Evolutionary conservation across 805 yeast species (phyloP).

Genomic region (Starmerella sp.): DNA sequence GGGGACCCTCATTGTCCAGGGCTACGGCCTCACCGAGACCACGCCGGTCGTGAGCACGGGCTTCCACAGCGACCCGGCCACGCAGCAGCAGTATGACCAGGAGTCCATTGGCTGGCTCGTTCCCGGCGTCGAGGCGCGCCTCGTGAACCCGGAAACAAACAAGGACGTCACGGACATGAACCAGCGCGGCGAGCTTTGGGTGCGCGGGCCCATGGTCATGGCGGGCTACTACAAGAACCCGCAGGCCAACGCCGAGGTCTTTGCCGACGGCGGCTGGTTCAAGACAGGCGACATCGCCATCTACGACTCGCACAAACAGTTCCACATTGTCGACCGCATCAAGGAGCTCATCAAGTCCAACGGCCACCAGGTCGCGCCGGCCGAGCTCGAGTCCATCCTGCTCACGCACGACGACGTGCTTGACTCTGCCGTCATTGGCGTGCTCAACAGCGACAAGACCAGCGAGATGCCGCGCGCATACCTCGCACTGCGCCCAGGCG

Average conservation of each 20-base stretch:
- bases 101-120: conserved; percentile 39
- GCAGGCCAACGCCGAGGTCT: conserved; percentile 37
- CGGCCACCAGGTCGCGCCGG: conserved; percentile 90
- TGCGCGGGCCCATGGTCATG: conserved; percentile 49
- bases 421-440: conserved; percentile 86
- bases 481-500: conserved; percentile 23
- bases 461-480: conserved; percentile 48
- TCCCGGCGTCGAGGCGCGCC: conserved; percentile 41
- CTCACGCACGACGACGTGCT: conserved; percentile 64
- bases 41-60: conserved; percentile 42
- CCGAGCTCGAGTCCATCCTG: conserved; percentile 82
- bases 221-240: conserved; percentile 39
- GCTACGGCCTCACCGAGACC: conserved; percentile 48
- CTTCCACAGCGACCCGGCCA: conserved; percentile 29
- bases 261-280: conserved; percentile 41
- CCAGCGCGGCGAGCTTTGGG: conserved; percentile 42
- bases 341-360: conserved; percentile 54
- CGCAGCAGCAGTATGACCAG: conserved; percentile 28
- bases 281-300: conserved; percentile 47
- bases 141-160: conserved; percentile 31
- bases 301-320: conserved; percentile 31
- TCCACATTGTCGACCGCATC: conserved; percentile 46
- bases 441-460: conserved; percentile 55
- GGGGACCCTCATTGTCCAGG: conserved; percentile 18
- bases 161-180: conserved; percentile 42